Conservation (phyloP, 139 green algal genomes). For the Pseudopediastrum boryanum region DNA sequence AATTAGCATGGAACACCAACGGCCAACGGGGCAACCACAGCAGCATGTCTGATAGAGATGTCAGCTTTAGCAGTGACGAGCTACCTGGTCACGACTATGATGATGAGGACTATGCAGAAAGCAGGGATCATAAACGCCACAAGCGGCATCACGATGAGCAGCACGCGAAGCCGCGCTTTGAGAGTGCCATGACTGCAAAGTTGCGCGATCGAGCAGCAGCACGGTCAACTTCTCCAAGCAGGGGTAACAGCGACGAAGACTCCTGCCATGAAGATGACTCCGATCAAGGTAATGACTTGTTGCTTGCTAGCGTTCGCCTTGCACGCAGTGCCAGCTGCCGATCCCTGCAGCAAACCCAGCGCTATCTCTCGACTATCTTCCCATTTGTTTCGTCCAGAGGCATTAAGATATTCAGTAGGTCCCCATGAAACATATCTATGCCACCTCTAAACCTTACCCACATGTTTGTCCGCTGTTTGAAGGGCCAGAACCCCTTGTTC, state of each 20-base stretch:
- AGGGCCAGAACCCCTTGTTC: conserved; percentile 6
- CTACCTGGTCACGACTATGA: too few relatives aligned
- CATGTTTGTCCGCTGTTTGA: neutral
- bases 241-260: conserved; percentile 1
- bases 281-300: neutral
- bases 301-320: neutral
- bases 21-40: too few relatives aligned
- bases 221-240: neutral
- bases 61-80: too few relatives aligned
- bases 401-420: neutral
- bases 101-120: conserved; percentile 1
- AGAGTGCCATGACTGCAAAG: neutral
- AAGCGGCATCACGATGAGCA: neutral
- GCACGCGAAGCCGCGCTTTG: neutral
- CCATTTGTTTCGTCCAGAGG: neutral
- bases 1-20: too few relatives aligned
- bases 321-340: conserved; percentile 5
- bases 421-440: neutral
- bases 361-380: neutral
- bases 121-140: neutral
- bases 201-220: neutral
- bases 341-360: neutral
- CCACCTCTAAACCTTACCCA: neutral
- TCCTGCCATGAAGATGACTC: conserved; percentile 12
- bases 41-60: too few relatives aligned